These are phyloP conservation scores for Pilaira anomala DNA, from an alignment of 192 early-diverging fungal species.

Conservation along the genomic window DNA sequence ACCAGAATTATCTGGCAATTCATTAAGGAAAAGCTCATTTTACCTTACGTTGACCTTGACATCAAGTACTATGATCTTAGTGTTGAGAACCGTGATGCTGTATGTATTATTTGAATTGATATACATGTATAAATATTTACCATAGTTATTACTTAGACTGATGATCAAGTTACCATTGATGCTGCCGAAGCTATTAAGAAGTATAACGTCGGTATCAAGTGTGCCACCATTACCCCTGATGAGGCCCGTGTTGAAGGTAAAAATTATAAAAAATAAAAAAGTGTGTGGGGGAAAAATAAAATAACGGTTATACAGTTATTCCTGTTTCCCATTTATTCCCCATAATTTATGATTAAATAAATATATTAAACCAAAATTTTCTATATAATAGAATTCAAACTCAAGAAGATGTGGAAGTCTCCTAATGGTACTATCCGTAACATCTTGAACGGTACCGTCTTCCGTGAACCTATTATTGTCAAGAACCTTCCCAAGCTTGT, in stretches of 20 bases:
- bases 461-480: conserved; percentile 96
- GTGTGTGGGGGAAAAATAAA: no score
- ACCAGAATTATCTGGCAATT: conserved; percentile 95
- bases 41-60: conserved; percentile 83
- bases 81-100: conserved; percentile 83
- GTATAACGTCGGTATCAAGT: conserved; percentile 99
- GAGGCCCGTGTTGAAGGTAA: conserved; percentile 80
- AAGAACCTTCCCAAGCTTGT: conserved; percentile 89
- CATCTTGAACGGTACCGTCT: conserved; percentile 95
- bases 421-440: conserved; percentile 98
- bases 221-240: conserved; percentile 98
- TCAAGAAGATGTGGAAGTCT: conserved; percentile 98
- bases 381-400: conserved; percentile 68
- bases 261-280: neutral
- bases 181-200: conserved; percentile 95
- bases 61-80: conserved; percentile 98
- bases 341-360: neutral
- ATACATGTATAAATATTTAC: neutral
- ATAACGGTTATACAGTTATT: no score
- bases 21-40: conserved; percentile 91
- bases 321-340: neutral
- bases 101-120: conserved; percentile 20
- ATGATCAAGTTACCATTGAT: conserved; percentile 92
- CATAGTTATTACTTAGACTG: conserved; percentile 64
- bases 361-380: neutral